Evolutionary conservation across 768 basidiomycete genomes (phyloP).

Genomic region (Goffeauzyma gilvescens): DNA sequence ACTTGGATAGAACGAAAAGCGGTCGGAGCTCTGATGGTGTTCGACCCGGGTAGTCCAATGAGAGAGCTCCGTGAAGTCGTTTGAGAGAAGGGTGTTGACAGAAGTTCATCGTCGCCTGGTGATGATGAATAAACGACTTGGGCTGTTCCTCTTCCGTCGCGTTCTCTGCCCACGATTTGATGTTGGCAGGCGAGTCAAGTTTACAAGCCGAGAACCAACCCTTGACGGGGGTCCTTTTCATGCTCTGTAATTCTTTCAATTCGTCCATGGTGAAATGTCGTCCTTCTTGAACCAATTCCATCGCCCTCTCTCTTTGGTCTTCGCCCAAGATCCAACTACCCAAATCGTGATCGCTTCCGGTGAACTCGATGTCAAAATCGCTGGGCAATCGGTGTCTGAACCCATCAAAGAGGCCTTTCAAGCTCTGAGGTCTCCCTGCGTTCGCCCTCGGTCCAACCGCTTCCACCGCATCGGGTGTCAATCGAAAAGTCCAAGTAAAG

Average conservation of each 20-base stretch:
- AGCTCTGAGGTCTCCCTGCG: conserved; percentile 16
- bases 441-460: conserved; percentile 15
- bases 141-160: conserved; percentile 17
- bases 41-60: conserved; percentile 25
- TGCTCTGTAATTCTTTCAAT: conserved; percentile 21
- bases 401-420: conserved; percentile 19
- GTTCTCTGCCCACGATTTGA: conserved; percentile 22
- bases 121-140: conserved; percentile 28
- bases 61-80: conserved; percentile 29
- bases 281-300: conserved; percentile 23
- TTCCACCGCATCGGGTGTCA: conserved; percentile 10
- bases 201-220: conserved; percentile 31
- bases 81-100: conserved; percentile 29
- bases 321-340: conserved; percentile 26
- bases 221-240: conserved; percentile 20
- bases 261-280: conserved; percentile 27
- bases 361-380: conserved; percentile 21
- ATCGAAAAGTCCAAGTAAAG: conserved; percentile 23
- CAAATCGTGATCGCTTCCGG: conserved; percentile 31
- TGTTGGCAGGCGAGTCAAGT: conserved; percentile 25
- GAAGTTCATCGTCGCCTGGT: conserved; percentile 28
- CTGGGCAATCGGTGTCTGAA: conserved; percentile 21
- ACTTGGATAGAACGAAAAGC: conserved; percentile 28
- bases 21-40: conserved; percentile 27
- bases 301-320: conserved; percentile 26